Evolutionary conservation across 768 basidiomycete species (phyloP), one percentile per base, ranked within the genome.

Genomic region (Lentinula edodes): DNA sequence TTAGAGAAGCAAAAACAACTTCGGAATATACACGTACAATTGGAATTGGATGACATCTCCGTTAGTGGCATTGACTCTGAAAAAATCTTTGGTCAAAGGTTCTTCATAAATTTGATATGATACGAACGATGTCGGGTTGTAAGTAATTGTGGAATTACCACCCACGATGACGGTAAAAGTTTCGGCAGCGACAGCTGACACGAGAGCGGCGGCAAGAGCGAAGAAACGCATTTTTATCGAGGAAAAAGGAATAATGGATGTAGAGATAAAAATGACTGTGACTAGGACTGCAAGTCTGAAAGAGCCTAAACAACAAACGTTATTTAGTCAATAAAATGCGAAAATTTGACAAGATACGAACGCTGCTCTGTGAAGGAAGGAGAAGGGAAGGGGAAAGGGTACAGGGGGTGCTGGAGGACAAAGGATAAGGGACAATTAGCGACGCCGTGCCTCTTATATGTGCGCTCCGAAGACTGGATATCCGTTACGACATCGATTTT

Each of bases 1-100:
- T 32, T 8, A n/a, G 41, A 36, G 52, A 39, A 34, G n/a, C 16
- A 20, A 35, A 16, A 48, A 16, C 8, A 15, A 23, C 13, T 12
- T 62, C 53, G 9, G 38, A 28, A n/a, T 28, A 56, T 9, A 36
- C 51, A 66, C 75, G 34, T 62, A 75, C 75, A 79, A 77, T 68
- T 74, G 75, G 74, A 86, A 85, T 39, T 72, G 70, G 66, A 86
- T 70, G 23, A 70, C 73, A 56, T 79, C 78, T 20, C 76, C 76
- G 20, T 54, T 64, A 38, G 70, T 62, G 15, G 74, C 78, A 15
- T 67, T 70, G 39, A 79, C 66, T 20, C 76, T 78, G 46, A 28
- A 53, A 52, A 34, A 58, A 20, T 38, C 9, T 28, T 58, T 18
- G 6, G 38, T 13, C 4, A 52, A 36, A 6, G 16, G 51, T n/a